Evolutionary conservation across 2,329 filamentous ascomycete species (phyloP).

Genomic region (Paecilomyces niveus): DNA sequence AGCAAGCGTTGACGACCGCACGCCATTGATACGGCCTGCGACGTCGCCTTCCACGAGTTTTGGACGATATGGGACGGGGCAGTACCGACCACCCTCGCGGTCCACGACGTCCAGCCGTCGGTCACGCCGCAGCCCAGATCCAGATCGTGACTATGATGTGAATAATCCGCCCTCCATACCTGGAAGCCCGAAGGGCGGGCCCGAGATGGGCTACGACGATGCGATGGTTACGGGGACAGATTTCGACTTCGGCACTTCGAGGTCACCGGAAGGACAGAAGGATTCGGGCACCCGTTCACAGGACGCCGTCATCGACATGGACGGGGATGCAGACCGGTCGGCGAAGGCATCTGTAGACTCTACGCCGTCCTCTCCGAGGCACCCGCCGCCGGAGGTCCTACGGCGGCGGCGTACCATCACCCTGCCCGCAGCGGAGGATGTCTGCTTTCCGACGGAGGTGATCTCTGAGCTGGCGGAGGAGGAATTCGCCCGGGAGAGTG

Average conservation of each 20-base stretch:
- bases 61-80: not conserved
- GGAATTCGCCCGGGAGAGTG: slow-evolving; percentile 47
- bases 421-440: slow-evolving; percentile 70
- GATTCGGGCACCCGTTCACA: slow-evolving; percentile 15
- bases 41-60: slow-evolving; percentile 24
- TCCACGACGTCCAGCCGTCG: slow-evolving; percentile 16
- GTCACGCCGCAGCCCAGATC: slow-evolving; percentile 12
- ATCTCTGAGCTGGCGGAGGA: slow-evolving; percentile 59
- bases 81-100: slow-evolving; percentile 15
- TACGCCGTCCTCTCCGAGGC: slow-evolving; percentile 32
- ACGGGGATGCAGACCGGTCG: slow-evolving; percentile 19
- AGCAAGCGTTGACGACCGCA: slow-evolving; percentile 41
- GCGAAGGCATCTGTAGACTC: slow-evolving; percentile 11
- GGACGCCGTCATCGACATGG: slow-evolving; percentile 41
- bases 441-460: slow-evolving; percentile 83
- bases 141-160: slow-evolving; percentile 48
- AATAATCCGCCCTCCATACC: slow-evolving; percentile 61
- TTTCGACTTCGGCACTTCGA: slow-evolving; percentile 32
- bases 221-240: slow-evolving; percentile 38
- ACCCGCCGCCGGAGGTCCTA: slow-evolving; percentile 29
- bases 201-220: slow-evolving; percentile 50
- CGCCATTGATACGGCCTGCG: slow-evolving; percentile 43
- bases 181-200: slow-evolving; percentile 48
- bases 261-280: slow-evolving; percentile 29
- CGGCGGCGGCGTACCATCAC: slow-evolving; percentile 52